A percentile compares a stretch with the other conserved stretches of the same genome.
These are phyloP conservation scores for California macrophylla DNA, from an alignment of 441 rosid species.

Conservation along the genomic window DNA sequence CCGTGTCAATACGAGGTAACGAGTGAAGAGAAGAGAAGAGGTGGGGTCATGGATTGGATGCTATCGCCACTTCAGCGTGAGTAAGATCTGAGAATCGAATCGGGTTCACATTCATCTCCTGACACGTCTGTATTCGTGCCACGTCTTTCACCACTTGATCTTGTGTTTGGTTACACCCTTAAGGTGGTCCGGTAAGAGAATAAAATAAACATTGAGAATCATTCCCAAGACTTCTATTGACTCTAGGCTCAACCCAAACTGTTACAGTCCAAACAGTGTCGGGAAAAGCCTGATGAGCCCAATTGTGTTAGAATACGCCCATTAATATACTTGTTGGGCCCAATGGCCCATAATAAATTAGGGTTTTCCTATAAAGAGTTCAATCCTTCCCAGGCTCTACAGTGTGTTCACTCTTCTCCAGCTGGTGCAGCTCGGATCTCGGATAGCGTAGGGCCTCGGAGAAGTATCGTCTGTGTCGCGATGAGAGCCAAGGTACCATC, in stretches of 20 bases:
- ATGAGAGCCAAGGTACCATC: slow-evolving; percentile 38
- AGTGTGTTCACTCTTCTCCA: not conserved
- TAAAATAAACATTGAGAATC: not conserved
- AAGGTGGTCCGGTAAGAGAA: not conserved
- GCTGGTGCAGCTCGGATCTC: not conserved
- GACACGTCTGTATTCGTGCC: not conserved
- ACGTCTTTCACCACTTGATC: not conserved
- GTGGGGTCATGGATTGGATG: not conserved
- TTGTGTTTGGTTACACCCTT: not conserved
- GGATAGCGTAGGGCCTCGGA: not conserved
- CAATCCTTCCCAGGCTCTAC: not conserved
- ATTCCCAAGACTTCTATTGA: no score
- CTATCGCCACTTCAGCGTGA: not conserved
- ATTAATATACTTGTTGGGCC: not conserved
- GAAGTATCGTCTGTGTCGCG: slow-evolving; percentile 1
- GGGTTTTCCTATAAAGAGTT: not conserved
- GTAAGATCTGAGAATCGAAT: not conserved
- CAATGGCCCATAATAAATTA: not conserved
- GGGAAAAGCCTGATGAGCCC: not conserved
- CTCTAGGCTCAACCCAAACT: not conserved
- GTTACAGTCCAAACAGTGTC: not conserved
- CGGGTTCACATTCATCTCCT: not conserved
- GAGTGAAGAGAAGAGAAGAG: not conserved
- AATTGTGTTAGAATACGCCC: not conserved
- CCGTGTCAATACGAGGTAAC: no score